phyloP scores from a whole-genome alignment of 352 stramenopile species.

The Plasmopara halstedii region DNA sequence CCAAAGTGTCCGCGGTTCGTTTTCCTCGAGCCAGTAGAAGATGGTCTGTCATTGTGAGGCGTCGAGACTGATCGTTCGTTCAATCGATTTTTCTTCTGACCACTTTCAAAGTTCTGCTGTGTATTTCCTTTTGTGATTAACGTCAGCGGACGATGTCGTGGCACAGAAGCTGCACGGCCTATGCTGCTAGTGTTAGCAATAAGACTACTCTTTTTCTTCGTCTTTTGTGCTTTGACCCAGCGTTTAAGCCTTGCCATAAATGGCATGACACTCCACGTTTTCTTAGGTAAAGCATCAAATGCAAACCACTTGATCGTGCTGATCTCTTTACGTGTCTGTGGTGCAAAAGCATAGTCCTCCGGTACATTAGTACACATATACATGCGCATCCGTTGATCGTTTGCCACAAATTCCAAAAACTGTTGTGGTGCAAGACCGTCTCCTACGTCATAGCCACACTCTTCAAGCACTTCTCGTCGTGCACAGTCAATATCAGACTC shows the following conservation, averaged over 20 bases:
- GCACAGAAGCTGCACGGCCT: conserved; percentile 61
- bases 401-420: conserved; percentile 78
- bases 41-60: conserved; percentile 41
- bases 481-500: conserved; percentile 86
- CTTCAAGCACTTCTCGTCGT: conserved; percentile 87
- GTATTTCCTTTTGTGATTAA: conserved; percentile 31
- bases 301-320: conserved; percentile 88
- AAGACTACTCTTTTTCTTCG: conserved; percentile 39
- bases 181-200: conserved; percentile 27
- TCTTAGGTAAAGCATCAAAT: conserved; percentile 87
- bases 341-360: conserved; percentile 88
- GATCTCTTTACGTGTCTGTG: conserved; percentile 94
- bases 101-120: conserved; percentile 11
- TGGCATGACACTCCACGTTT: conserved; percentile 91
- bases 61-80: conserved; percentile 66
- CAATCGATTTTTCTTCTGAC: conserved; percentile 29
- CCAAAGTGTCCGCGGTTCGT: conserved; percentile 67
- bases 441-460: conserved; percentile 87
- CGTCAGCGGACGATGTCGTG: conserved; percentile 51
- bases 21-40: conserved; percentile 29
- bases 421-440: conserved; percentile 74
- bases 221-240: conserved; percentile 85
- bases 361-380: conserved; percentile 89
- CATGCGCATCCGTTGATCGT: conserved; percentile 88
- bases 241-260: conserved; percentile 86